phyloP scores from a whole-genome alignment of 1,284 basidiomycete species.

The Boletellus sp. region DNA sequence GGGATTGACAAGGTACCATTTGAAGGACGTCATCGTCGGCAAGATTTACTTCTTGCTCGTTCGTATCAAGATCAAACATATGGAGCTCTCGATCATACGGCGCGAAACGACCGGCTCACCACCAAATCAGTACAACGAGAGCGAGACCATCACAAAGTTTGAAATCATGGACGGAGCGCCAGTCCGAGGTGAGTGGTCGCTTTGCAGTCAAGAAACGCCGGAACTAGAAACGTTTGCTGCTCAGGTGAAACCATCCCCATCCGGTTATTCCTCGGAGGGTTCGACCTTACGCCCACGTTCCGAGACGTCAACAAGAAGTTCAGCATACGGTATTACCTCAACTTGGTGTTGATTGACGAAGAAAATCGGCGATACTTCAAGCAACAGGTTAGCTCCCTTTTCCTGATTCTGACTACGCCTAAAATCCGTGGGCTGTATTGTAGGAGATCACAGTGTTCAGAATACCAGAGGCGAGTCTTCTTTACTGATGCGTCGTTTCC shows the following conservation, averaged over 20 bases:
- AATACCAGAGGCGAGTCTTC: conserved; percentile 59
- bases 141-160: conserved; percentile 98
- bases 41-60: conserved; percentile 99
- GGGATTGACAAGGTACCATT: conserved; percentile 71
- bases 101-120: conserved; percentile 94
- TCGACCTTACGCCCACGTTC: conserved; percentile 98
- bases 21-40: conserved; percentile 99
- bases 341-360: conserved; percentile 95
- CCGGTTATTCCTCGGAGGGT: conserved; percentile 94
- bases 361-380: conserved; percentile 97
- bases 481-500: not conserved
- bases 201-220: not conserved
- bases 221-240: conserved; percentile 3
- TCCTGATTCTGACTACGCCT: not conserved
- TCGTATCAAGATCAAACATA: conserved; percentile 99
- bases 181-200: conserved; percentile 65
- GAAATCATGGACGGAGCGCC: conserved; percentile 99
- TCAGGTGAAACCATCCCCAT: conserved; percentile 97
- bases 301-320: conserved; percentile 99
- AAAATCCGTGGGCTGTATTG: conserved; percentile 20
- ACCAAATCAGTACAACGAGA: conserved; percentile 98
- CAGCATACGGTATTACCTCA: conserved; percentile 93
- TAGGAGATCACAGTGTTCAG: conserved; percentile 73
- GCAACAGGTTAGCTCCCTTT: conserved; percentile 57
- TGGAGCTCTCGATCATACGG: conserved; percentile 98